Base-by-base conservation (phyloP, 164 flowering plant genomes). In the Annona squamosa region DNA sequence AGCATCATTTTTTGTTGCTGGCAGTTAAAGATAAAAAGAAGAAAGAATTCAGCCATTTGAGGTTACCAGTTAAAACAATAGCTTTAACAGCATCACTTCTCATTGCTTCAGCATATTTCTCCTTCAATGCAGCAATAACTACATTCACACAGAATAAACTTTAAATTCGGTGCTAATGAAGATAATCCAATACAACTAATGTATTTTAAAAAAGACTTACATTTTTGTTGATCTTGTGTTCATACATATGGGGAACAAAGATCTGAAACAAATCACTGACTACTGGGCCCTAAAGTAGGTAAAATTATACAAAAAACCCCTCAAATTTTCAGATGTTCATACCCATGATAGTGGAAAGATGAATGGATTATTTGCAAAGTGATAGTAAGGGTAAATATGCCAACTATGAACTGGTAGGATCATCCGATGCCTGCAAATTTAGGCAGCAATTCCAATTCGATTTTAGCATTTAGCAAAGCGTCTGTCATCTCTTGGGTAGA, bases 1-100 rank as follows among this genome's bases (percentile, higher is more conserved):
- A 6, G 59, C 59, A 52, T 52, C 59, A 5, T 52, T 52, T 52
- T 16, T 6, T 3, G 7, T 52, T 16, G 10, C 59, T 52, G 59
- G 9, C 5, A 52, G 13, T 52, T 10, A 52, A 52, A 52, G 13
- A 52, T 16, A 52, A 7, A 52, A 52, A 52, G 45, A 66, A 66
- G 10, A 42, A 42, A 66, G 4, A 66, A 46, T 16, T 42, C 41
- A 64, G 72, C 13, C 48, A 13, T 16, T 0, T 2, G 1, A 52
- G 17, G 4, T 37, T 68, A 92, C 98, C 94, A 4, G 82, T 89
- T 74, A 92, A 17, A 72, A 92, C 96, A 63, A 92, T 80, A 77
- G 97, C 97, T 76, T 83, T 86, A 59, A 92, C 94, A 73, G 90
- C 97, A 75, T 81, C 71, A 77, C 97, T 86, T 74, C 71, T 78